These are phyloP conservation scores for Phyllosticta citrichinensis DNA, from an alignment of 2,329 filamentous ascomycete species.

Conservation along the genomic window DNA sequence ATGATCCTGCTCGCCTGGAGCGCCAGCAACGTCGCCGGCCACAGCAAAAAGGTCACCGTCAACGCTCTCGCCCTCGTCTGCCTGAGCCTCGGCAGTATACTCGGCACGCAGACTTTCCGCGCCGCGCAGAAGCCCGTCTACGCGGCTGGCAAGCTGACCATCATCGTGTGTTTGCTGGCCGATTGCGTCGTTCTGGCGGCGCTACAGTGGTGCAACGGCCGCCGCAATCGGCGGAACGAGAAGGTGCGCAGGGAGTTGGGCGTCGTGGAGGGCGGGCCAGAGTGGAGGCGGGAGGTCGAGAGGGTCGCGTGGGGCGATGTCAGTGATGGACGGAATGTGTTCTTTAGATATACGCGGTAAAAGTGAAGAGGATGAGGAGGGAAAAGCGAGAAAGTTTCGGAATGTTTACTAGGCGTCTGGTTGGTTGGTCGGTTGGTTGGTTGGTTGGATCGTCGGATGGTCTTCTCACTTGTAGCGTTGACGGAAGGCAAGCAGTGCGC, in stretches of 20 bases:
- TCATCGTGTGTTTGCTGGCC: conserved; percentile 16
- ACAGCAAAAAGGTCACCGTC: conserved; percentile 42
- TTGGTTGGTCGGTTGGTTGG: no score
- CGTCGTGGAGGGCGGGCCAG: conserved; percentile 16
- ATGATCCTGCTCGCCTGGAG: conserved; percentile 36
- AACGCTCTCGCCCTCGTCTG: conserved; percentile 37
- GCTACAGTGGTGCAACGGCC: conserved; percentile 22
- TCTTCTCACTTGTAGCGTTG: no score
- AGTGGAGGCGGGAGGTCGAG: conserved; percentile 18
- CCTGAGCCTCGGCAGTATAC: conserved; percentile 35
- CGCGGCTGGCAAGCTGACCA: conserved; percentile 31
- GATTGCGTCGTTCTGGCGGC: conserved; percentile 22
- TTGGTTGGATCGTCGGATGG: no score
- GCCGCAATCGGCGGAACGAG: conserved; percentile 18
- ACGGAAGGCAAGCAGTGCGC: no score
- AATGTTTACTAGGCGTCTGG: no score
- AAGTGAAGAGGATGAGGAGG: neutral
- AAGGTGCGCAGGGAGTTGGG: conserved; percentile 18
- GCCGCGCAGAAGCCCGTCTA: conserved; percentile 33
- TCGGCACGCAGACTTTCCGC: conserved; percentile 37
- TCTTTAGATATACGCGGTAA: conserved; percentile 23
- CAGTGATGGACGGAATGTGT: conserved; percentile 22
- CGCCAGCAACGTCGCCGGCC: conserved; percentile 37
- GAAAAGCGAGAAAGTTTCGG: neutral
- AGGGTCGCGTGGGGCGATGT: conserved; percentile 22